Base-by-base conservation (phyloP, 1,284 basidiomycete species). In the Heterobasidion occidentale region DNA sequence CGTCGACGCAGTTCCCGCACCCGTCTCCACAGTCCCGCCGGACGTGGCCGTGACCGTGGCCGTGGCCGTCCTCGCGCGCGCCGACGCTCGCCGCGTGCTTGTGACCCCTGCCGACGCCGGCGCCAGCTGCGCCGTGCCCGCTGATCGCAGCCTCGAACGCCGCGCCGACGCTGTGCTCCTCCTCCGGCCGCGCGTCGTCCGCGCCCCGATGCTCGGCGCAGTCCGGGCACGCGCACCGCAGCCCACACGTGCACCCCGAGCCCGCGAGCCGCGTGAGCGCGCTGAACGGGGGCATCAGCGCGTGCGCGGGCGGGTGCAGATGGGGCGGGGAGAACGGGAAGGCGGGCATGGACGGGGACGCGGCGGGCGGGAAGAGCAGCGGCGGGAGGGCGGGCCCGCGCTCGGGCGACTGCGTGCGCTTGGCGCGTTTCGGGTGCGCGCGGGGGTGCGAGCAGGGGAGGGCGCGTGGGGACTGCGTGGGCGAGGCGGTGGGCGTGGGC, bases 171-270 rank as follows among this genome's bases (percentile, higher is more conserved):
- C 73, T 5, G 17, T 68, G 20, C 11, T 59, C 58, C 36, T n/a
- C 35, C 14, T 17, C 17, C 4, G 19, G 7, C 15, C 35, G 9
- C 7, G 20, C 36, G 2, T 46, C 44, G 66, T 66, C 51, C 71
- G 62, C 35, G 71, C 71, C 42, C 76, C 76, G 79, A 63, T 88
- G 85, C 60, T 82, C 74, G 14, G 77, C 64, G 63, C 85, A 88
- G 52, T 82, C 84, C 3, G 84, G 85, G 66, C 85, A 88, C 20
- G 73, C 75, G 62, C 85, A 88, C 45, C 71, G 69, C 48, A 80
- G 66, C 27, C 86, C 85, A 62, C 85, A 88, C 2, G 81, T 83
- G 64, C 85, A 88, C 7, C 81, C 81, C 3, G 80, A 77, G 38
- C 78, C 81, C 1, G 81, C 80, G 7, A 83, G 67, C 15, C 79